Percentiles rank a stretch among this genome's conserved stretches.
These are phyloP conservation scores for Aspergillus pseudotamarii DNA, from an alignment of 2,329 filamentous ascomycete genomes.

Conservation along the genomic window DNA sequence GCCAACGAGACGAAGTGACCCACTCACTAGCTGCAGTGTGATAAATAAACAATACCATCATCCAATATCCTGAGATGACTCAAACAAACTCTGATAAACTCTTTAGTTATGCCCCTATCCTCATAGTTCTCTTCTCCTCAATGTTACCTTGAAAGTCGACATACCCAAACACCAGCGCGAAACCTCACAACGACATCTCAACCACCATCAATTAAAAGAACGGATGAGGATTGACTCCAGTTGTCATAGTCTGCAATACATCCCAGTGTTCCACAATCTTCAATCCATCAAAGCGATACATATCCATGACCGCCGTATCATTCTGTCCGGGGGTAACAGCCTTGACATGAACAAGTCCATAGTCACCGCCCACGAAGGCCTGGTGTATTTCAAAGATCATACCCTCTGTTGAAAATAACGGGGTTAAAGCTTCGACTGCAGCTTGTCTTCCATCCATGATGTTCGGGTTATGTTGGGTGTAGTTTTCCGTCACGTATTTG, in stretches of 20 bases:
- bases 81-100: too few relatives aligned
- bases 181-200: too few relatives aligned
- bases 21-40: too few relatives aligned
- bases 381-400: neutral
- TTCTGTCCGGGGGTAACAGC: neutral
- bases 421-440: neutral
- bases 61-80: too few relatives aligned
- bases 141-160: too few relatives aligned
- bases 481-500: neutral
- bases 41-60: too few relatives aligned
- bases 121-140: too few relatives aligned
- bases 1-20: too few relatives aligned
- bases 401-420: neutral
- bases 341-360: neutral
- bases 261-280: neutral
- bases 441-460: neutral
- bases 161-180: too few relatives aligned
- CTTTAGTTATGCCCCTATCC: too few relatives aligned
- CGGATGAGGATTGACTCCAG: neutral
- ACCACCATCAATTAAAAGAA: neutral
- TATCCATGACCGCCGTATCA: neutral
- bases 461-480: neutral
- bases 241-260: neutral
- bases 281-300: neutral
- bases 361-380: neutral